Evolutionary conservation across 2,329 filamentous ascomycete genomes (phyloP).

Genomic region (Colletotrichum somersetense): DNA sequence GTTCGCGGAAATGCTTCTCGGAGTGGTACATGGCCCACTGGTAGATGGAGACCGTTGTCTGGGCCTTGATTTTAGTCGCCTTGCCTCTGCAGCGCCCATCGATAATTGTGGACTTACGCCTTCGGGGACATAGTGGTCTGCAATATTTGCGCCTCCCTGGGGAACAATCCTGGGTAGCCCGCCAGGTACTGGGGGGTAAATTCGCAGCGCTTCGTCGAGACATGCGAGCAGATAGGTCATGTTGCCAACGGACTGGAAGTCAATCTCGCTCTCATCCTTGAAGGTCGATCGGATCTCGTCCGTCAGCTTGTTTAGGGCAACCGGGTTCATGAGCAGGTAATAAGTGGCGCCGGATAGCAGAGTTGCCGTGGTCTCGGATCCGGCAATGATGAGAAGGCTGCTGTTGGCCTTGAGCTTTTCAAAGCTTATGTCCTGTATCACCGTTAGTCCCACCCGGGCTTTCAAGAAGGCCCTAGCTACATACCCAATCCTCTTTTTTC

Average conservation of each 20-base stretch:
- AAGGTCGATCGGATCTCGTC: slow-evolving; percentile 55
- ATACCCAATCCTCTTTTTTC: slow-evolving; percentile 42
- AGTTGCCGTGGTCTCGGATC: slow-evolving; percentile 53
- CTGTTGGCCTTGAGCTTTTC: slow-evolving; percentile 41
- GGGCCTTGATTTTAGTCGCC: background rate
- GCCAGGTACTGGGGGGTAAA: slow-evolving; percentile 51
- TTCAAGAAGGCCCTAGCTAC: background rate
- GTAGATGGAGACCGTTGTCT: slow-evolving; percentile 55
- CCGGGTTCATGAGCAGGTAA: slow-evolving; percentile 49
- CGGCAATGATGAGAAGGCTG: slow-evolving; percentile 47
- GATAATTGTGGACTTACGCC: slow-evolving; percentile 43
- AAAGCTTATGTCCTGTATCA: slow-evolving; percentile 26
- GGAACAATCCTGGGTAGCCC: slow-evolving; percentile 48
- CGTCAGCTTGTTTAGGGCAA: slow-evolving; percentile 48
- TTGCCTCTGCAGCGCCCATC: too few species aligned
- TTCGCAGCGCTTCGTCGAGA: slow-evolving; percentile 57
- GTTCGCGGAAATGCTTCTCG: slow-evolving; percentile 49
- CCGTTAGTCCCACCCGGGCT: slow-evolving; percentile 3
- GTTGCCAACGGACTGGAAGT: slow-evolving; percentile 47
- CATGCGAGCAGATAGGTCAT: slow-evolving; percentile 56
- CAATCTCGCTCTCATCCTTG: slow-evolving; percentile 52
- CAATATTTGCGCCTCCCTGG: slow-evolving; percentile 50
- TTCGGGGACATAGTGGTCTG: slow-evolving; percentile 50
- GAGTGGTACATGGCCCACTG: slow-evolving; percentile 52
- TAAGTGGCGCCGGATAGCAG: slow-evolving; percentile 47